Conservation (phyloP, 2,329 filamentous ascomycete genomes). For the Orbilia ellipsospora region DNA sequence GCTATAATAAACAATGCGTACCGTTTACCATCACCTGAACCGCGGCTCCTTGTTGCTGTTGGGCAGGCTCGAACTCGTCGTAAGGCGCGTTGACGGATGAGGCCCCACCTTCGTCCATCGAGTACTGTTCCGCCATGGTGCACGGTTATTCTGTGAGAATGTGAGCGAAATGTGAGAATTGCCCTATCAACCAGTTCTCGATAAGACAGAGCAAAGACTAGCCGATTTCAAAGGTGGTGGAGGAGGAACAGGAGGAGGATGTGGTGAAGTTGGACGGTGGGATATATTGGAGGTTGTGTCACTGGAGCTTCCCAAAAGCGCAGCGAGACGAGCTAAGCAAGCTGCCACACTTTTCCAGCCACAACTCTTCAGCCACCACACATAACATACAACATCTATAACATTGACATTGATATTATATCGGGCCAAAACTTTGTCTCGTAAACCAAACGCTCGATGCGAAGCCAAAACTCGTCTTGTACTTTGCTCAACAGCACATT, state of each 20-base stretch:
- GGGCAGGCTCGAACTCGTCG: constrained; percentile 34
- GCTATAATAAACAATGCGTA: constrained; percentile 5
- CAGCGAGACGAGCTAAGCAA: constrained; percentile 23
- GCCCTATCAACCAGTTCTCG: background rate
- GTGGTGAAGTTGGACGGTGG: constrained; percentile 9
- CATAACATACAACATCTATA: background rate
- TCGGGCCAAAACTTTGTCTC: too few relatives aligned
- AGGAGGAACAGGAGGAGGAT: background rate
- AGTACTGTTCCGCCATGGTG: constrained; percentile 43
- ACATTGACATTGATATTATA: too few relatives aligned
- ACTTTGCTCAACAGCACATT: too few relatives aligned
- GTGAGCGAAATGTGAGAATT: background rate
- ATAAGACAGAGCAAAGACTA: background rate
- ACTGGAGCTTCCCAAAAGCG: constrained; percentile 7
- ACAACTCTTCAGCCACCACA: background rate
- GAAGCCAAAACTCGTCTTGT: too few relatives aligned
- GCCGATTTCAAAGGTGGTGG: background rate
- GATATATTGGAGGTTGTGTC: constrained; percentile 6
- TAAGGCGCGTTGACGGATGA: constrained; percentile 32
- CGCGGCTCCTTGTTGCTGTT: constrained; percentile 7
- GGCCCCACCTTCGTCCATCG: constrained; percentile 49
- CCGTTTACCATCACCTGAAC: constrained; percentile 32
- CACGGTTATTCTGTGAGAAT: background rate
- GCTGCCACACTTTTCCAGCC: constrained; percentile 13
- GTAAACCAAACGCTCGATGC: too few relatives aligned